These are phyloP conservation scores for Pseudognaphalium luteoalbum DNA, from an alignment of 129 eudicot species.

Conservation along the genomic window DNA sequence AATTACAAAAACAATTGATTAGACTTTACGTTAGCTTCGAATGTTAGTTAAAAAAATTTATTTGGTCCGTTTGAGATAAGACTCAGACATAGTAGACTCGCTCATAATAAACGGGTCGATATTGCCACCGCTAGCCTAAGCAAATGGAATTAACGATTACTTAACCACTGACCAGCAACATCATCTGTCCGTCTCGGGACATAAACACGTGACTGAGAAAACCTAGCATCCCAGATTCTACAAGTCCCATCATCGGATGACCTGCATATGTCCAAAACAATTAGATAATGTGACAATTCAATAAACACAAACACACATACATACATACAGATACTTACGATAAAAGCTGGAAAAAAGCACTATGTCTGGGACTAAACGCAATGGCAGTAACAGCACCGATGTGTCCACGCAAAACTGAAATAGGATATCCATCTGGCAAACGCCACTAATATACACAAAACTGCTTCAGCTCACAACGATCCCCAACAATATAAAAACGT, in stretches of 20 bases:
- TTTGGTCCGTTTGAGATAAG: background rate
- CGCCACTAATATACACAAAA: constrained; percentile 75
- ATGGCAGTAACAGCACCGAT: constrained; percentile 94
- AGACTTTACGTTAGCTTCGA: background rate
- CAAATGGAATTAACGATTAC: constrained; percentile 20
- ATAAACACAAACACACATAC: background rate
- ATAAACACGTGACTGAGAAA: constrained; percentile 72
- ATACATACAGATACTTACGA: constrained; percentile 56
- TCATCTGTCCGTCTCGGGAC: constrained; percentile 58
- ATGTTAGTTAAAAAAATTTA: background rate
- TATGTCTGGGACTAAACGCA: constrained; percentile 85
- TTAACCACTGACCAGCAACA: constrained; percentile 52
- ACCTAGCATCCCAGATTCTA: constrained; percentile 94
- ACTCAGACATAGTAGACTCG: background rate
- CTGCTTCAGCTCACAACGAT: constrained; percentile 19
- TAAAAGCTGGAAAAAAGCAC: constrained; percentile 68
- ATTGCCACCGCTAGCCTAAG: background rate
- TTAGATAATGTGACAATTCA: background rate
- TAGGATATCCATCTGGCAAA: constrained; percentile 90
- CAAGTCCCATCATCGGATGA: constrained; percentile 98
- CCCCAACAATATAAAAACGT: background rate
- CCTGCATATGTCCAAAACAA: constrained; percentile 44
- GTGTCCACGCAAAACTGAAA: constrained; percentile 90
- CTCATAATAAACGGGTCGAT: background rate
- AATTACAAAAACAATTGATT: background rate